Percentiles rank a stretch among this genome's conserved stretches.
Conservation (phyloP, 345 rosid species). For the Zanthoxylum bungeanum region DNA sequence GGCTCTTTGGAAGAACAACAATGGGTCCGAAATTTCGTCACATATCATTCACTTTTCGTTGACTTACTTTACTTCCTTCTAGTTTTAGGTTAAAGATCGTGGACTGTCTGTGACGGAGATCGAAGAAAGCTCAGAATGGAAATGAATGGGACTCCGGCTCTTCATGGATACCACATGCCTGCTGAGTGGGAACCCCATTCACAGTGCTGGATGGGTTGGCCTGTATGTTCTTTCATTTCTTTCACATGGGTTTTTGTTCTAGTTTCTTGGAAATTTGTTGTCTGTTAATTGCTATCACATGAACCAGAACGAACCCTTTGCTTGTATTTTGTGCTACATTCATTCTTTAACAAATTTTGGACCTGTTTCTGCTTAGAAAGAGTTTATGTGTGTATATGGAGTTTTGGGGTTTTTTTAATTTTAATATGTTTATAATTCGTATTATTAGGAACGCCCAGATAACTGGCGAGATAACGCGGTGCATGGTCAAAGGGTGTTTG, state of each 20-base stretch:
- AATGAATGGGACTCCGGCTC: conserved; percentile 50
- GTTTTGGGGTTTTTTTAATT: neutral
- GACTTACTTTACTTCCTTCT: neutral
- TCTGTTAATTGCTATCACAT: neutral
- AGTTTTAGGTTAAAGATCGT: neutral
- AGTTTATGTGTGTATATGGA: neutral
- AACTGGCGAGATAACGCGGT: conserved; percentile 77
- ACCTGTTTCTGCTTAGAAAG: too few relatives aligned
- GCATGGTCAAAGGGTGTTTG: conserved; percentile 59
- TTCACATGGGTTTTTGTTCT: neutral
- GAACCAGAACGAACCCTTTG: neutral
- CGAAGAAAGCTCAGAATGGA: conserved; percentile 21
- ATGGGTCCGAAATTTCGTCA: too few relatives aligned
- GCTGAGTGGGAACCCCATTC: conserved; percentile 97
- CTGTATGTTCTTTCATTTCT: conserved; percentile 39
- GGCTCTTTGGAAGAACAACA: too few relatives aligned
- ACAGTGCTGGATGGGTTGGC: conserved; percentile 97
- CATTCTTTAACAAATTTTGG: neutral
- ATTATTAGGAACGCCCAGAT: conserved; percentile 77
- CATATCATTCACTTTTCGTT: too few relatives aligned
- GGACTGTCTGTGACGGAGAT: neutral
- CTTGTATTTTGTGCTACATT: neutral
- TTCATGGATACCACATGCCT: conserved; percentile 77
- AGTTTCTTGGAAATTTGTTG: neutral
- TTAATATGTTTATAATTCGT: neutral